Evolutionary conservation across 1,284 basidiomycete genomes (phyloP).

Genomic region (Cryptococcus depauperatus): DNA sequence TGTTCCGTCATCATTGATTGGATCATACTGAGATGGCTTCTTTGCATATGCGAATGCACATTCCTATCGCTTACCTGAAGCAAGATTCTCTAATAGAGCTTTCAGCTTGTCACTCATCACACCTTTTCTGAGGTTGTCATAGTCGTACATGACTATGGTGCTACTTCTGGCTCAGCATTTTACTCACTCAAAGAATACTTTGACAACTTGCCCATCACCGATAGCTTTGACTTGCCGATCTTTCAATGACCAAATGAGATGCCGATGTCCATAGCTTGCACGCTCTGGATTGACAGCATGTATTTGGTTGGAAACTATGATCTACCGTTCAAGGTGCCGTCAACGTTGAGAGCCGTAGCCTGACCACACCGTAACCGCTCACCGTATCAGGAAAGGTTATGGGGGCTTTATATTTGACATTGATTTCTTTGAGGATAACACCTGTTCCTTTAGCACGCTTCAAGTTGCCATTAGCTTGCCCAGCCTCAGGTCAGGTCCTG

Average conservation of each 20-base stretch:
- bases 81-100: conserved; percentile 18
- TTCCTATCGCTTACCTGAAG: background rate
- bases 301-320: conserved; percentile 32
- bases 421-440: conserved; percentile 34
- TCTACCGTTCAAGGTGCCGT: conserved; percentile 21
- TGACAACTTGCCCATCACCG: conserved; percentile 24
- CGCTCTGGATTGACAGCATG: conserved; percentile 29
- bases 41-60: too few species aligned
- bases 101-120: conserved; percentile 29
- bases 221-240: conserved; percentile 33
- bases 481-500: background rate
- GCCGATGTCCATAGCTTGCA: conserved; percentile 29
- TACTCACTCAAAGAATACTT: background rate
- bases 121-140: conserved; percentile 33
- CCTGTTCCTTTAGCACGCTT: conserved; percentile 31
- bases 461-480: background rate
- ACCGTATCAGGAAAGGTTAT: conserved; percentile 42
- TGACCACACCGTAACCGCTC: conserved; percentile 4
- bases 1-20: background rate
- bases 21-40: background rate
- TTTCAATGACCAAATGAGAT: conserved; percentile 34
- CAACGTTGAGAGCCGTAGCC: background rate
- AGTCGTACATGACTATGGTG: conserved; percentile 43
- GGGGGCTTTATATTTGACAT: conserved; percentile 32
- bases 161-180: conserved; percentile 5